Evolutionary conservation across 371 early-diverging fungal species (phyloP), one percentile per base, ranked within the genome.

Genomic region (Mortierella sp.): DNA sequence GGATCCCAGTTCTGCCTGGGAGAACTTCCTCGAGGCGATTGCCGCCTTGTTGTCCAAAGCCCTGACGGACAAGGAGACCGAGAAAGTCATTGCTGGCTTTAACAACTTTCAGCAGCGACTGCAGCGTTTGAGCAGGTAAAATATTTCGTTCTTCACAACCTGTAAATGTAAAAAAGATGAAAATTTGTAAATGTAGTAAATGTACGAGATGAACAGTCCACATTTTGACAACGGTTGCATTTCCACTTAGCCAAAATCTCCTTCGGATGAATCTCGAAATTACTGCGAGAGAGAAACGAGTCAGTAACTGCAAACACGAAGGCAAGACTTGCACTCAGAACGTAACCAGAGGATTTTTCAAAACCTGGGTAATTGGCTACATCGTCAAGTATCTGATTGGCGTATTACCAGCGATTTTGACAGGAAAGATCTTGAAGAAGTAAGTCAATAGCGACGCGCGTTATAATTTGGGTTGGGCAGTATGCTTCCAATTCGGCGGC

Each of bases 41-140:
- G 96, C 96, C 21, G 93, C 88, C 63, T 75, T 96, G 58, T 84
- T 93, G 64, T 92, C 92, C 58, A 87, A 88, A 76, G 89, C 94
- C 32, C 84, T 96, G 69, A 94, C 96, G 13, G 93, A 95, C 84
- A 87, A 87, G 52, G 96, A 96, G 74, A 94, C 94, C 1, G 96
- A 94, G 73, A 78, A 86, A 10, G 89, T 93, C 38, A 85, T 93
- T 53, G 63, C 84, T 1, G 90, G 92, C n/a, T 90, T 94, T 68
- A 89, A 86, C 13, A 85, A 86, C 48, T 92, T 94, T 74, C 93
- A 94, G 76, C 89, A 91, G 69, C 89, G 87, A 40, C 84, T 94
- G 5, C 87, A 88, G 75, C 87, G 92, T 36, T 74, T 92, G 19
- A 91, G 90, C 87, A 92, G 92, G 90, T 90, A 69, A 21, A 38